A percentile compares a stretch with the other conserved stretches of the same genome.
Evolutionary conservation across 768 basidiomycete species (phyloP).

Genomic region (Mycena pura): DNA sequence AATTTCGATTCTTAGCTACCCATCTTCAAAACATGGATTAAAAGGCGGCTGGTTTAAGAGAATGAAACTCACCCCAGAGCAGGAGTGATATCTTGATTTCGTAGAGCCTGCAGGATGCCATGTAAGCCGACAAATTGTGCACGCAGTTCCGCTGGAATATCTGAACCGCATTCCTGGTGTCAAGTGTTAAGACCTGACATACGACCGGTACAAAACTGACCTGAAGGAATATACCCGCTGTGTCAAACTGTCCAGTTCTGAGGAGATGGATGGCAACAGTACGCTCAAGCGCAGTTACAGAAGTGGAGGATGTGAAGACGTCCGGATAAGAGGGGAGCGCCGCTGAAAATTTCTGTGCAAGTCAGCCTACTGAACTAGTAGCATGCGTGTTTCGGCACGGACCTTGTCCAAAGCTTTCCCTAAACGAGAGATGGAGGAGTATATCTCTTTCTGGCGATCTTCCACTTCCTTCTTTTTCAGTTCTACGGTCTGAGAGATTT

Average conservation of each 20-base stretch:
- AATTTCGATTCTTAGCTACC: constrained; percentile 69
- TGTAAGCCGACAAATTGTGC: constrained; percentile 74
- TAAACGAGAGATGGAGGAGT: constrained; percentile 74
- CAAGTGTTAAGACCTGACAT: constrained; percentile 8
- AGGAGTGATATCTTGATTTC: constrained; percentile 68
- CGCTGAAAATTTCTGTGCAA: constrained; percentile 61
- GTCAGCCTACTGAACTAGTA: background rate
- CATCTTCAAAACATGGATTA: constrained; percentile 61
- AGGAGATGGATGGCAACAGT: constrained; percentile 80
- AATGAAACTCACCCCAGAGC: constrained; percentile 72
- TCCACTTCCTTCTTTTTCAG: constrained; percentile 83
- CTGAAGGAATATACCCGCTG: constrained; percentile 75
- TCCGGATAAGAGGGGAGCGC: constrained; percentile 70
- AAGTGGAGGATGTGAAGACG: constrained; percentile 67
- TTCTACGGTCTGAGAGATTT: constrained; percentile 66
- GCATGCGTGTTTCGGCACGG: background rate
- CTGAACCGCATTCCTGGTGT: constrained; percentile 68
- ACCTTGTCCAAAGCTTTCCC: constrained; percentile 95
- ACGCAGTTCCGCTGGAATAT: constrained; percentile 57
- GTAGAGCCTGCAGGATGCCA: constrained; percentile 70
- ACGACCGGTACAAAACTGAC: constrained; percentile 45
- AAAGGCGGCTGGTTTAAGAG: background rate
- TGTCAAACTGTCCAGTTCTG: constrained; percentile 81
- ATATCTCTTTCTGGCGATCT: constrained; percentile 89
- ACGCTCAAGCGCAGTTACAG: constrained; percentile 66